Evolutionary conservation across 2,329 filamentous ascomycete genomes (phyloP).

Genomic region (Teratosphaeria gauchensis): DNA sequence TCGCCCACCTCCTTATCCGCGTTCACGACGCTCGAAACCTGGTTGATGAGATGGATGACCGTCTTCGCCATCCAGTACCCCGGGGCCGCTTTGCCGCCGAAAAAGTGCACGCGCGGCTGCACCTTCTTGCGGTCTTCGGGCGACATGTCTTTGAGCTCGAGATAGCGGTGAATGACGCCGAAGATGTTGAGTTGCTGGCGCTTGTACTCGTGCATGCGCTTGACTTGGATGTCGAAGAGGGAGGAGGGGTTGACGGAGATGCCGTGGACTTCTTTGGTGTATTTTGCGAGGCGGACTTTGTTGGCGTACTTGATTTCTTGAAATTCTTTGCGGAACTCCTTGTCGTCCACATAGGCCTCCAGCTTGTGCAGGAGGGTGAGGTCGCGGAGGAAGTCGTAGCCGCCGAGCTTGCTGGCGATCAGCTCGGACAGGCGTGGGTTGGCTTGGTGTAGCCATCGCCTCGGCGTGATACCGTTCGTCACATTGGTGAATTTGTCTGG

Average conservation of each 20-base stretch:
- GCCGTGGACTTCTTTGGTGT: slow-evolving; percentile 74
- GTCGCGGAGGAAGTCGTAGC: slow-evolving; percentile 80
- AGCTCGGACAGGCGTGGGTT: slow-evolving; percentile 87
- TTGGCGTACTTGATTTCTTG: slow-evolving; percentile 93
- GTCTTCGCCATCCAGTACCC: slow-evolving; percentile 99
- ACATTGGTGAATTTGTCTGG: slow-evolving; percentile 98
- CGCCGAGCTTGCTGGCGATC: slow-evolving; percentile 80
- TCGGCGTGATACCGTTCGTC: slow-evolving; percentile 93
- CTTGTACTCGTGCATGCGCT: slow-evolving; percentile 99
- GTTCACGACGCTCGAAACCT: slow-evolving; percentile 82
- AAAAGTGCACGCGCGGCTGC: slow-evolving; percentile 82
- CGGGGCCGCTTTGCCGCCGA: slow-evolving; percentile 93
- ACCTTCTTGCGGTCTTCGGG: slow-evolving; percentile 79
- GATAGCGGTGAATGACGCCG: slow-evolving; percentile 89
- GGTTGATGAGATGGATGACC: slow-evolving; percentile 83
- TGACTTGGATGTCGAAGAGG: slow-evolving; percentile 95
- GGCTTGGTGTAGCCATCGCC: slow-evolving; percentile 94
- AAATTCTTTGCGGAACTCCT: slow-evolving; percentile 88
- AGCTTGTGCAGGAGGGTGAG: slow-evolving; percentile 77
- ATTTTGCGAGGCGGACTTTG: slow-evolving; percentile 83
- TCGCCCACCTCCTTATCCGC: slow-evolving; percentile 87
- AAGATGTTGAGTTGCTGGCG: slow-evolving; percentile 97
- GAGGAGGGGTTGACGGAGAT: slow-evolving; percentile 77
- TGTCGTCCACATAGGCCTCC: slow-evolving; percentile 74
- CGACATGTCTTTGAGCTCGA: slow-evolving; percentile 76